phyloP scores from a whole-genome alignment of 1,139 yeast genomes.

The Blastobotrys apis region DNA sequence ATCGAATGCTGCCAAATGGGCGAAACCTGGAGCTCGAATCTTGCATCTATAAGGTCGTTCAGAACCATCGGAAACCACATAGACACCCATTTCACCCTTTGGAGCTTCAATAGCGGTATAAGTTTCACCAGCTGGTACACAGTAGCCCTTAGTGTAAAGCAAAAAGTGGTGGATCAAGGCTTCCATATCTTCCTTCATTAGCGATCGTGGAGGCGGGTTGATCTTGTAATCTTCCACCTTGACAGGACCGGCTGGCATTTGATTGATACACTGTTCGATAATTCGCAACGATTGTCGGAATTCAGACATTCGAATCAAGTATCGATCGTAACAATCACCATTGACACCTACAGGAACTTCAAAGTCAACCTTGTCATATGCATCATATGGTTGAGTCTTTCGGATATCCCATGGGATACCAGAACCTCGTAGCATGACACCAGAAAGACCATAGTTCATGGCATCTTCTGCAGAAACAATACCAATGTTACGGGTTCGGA shows the following conservation, averaged over 20 bases:
- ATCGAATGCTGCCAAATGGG: slow-evolving; percentile 85
- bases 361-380: slow-evolving; percentile 80
- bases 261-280: slow-evolving; percentile 83
- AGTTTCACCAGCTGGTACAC: slow-evolving; percentile 88
- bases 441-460: slow-evolving; percentile 71
- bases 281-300: slow-evolving; percentile 88
- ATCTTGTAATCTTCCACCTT: slow-evolving; percentile 88
- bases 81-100: slow-evolving; percentile 93
- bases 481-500: slow-evolving; percentile 80
- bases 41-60: slow-evolving; percentile 92
- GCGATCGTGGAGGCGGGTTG: slow-evolving; percentile 73
- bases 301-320: slow-evolving; percentile 84
- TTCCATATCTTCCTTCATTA: slow-evolving; percentile 93
- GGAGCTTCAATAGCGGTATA: slow-evolving; percentile 93
- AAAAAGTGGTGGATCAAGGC: slow-evolving; percentile 86
- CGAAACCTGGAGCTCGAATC: slow-evolving; percentile 91
- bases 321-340: slow-evolving; percentile 92
- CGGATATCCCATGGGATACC: slow-evolving; percentile 86
- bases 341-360: slow-evolving; percentile 82
- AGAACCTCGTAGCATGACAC: slow-evolving; percentile 88
- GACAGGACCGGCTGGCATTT: slow-evolving; percentile 90
- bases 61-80: slow-evolving; percentile 81
- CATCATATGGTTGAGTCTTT: slow-evolving; percentile 86
- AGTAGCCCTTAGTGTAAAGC: slow-evolving; percentile 81
- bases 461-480: slow-evolving; percentile 83